A percentile compares a stretch with the other conserved stretches of the same genome.
These are phyloP conservation scores for Lablab purpureus DNA, from an alignment of 306 rosid genomes.

Conservation along the genomic window DNA sequence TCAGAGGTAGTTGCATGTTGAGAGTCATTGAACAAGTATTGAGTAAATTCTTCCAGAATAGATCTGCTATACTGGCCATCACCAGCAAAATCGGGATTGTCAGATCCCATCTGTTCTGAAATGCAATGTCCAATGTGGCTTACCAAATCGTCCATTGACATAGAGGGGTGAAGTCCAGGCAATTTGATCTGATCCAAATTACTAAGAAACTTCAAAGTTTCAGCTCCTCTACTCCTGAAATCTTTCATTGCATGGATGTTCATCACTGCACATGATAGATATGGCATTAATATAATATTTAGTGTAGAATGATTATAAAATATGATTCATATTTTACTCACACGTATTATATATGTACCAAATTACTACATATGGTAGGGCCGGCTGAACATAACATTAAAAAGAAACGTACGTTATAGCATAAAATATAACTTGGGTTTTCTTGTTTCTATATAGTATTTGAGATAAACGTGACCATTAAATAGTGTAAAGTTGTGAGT, in stretches of 20 bases:
- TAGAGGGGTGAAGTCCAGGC: slow-evolving; percentile 68
- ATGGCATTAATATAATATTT: slow-evolving; percentile 15
- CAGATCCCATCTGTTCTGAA: slow-evolving; percentile 61
- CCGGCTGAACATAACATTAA: neutral
- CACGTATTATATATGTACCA: too few relatives aligned
- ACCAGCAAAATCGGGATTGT: slow-evolving; percentile 46
- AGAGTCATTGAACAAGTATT: slow-evolving; percentile 65
- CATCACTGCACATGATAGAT: slow-evolving; percentile 47
- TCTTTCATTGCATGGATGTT: slow-evolving; percentile 48
- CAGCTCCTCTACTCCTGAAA: slow-evolving; percentile 49
- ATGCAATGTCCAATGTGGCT: slow-evolving; percentile 73
- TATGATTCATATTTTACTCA: neutral
- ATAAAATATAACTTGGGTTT: neutral
- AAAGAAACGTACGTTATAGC: neutral
- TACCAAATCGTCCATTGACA: slow-evolving; percentile 79
- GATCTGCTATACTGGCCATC: slow-evolving; percentile 51
- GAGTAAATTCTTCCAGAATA: slow-evolving; percentile 71
- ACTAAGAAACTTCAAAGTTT: slow-evolving; percentile 55
- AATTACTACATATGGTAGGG: neutral
- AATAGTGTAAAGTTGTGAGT: neutral
- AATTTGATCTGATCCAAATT: slow-evolving; percentile 68
- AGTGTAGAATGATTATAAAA: neutral
- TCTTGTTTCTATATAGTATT: neutral
- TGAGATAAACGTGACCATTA: neutral
- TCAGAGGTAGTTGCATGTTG: slow-evolving; percentile 56